phyloP scores from a whole-genome alignment of 805 yeast genomes.

The Candida namnaoensis region DNA sequence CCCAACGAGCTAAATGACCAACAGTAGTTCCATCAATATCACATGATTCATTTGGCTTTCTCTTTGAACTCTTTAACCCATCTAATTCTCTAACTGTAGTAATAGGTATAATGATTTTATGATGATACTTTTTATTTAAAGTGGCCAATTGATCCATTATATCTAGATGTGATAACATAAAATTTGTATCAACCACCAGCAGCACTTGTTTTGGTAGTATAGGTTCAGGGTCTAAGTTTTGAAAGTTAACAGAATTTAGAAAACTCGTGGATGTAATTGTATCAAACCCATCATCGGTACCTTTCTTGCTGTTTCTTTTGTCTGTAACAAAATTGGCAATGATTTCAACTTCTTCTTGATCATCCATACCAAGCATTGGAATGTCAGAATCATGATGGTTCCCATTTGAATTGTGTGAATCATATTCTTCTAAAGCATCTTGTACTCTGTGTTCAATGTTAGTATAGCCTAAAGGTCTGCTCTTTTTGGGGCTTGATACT shows the following conservation, averaged over 20 bases:
- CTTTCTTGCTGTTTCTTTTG: conserved; percentile 7
- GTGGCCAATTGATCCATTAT: conserved; percentile 44
- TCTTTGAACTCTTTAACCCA: conserved; percentile 52
- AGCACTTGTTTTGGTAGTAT: conserved; percentile 19
- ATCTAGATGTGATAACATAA: conserved; percentile 59
- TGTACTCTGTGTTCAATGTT: conserved; percentile 16
- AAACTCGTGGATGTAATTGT: neutral
- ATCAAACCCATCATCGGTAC: neutral
- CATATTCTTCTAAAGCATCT: conserved; percentile 4
- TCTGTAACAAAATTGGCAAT: conserved; percentile 32
- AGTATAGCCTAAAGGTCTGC: conserved; percentile 16
- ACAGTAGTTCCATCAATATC: conserved; percentile 24
- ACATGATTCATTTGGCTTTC: conserved; percentile 3
- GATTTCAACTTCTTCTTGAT: conserved; percentile 30
- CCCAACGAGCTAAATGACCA: conserved; percentile 56
- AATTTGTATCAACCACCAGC: conserved; percentile 78
- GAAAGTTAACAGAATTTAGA: neutral
- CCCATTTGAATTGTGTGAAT: neutral
- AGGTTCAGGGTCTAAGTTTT: conserved; percentile 4
- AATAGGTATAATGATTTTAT: conserved; percentile 56
- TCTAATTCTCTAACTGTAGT: conserved; percentile 75
- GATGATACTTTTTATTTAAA: conserved; percentile 31
- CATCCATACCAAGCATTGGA: conserved; percentile 41
- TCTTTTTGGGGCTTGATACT: conserved; percentile 6
- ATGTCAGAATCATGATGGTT: conserved; percentile 26